Percentiles rank a stretch among this genome's conserved stretches.
Evolutionary conservation across 371 early-diverging fungal species (phyloP).

Genomic region (Saksenaea vasiformis): DNA sequence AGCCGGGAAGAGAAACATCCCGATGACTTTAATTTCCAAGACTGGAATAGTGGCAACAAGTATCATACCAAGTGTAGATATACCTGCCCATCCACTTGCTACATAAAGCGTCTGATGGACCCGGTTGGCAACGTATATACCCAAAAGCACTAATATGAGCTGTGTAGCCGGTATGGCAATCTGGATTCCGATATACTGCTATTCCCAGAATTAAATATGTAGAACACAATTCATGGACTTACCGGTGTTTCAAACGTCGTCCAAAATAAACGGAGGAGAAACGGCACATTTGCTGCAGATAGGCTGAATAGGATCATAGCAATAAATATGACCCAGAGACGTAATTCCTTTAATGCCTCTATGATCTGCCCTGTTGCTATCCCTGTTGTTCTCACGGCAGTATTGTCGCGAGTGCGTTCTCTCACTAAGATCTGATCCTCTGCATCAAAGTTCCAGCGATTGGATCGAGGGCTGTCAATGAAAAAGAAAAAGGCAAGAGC

Average conservation of each 20-base stretch:
- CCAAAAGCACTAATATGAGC: too few relatives aligned
- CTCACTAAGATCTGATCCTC: constrained; percentile 27
- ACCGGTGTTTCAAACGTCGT: not conserved
- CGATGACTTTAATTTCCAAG: constrained; percentile 12
- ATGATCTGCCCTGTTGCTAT: constrained; percentile 23
- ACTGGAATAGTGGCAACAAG: constrained; percentile 18
- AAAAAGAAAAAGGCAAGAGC: constrained; percentile 18
- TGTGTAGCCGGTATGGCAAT: too few relatives aligned
- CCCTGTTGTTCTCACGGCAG: constrained; percentile 16
- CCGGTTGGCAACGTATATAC: too few relatives aligned
- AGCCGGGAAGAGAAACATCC: constrained; percentile 15
- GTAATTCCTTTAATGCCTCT: constrained; percentile 24
- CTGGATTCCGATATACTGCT: too few relatives aligned
- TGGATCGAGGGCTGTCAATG: constrained; percentile 25
- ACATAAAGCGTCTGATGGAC: constrained; percentile 15
- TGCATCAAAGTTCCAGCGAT: constrained; percentile 11
- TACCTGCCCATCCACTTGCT: constrained; percentile 7
- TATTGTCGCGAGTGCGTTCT: constrained; percentile 25
- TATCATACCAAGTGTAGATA: constrained; percentile 19
- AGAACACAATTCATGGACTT: too few relatives aligned
- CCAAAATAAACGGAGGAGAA: constrained; percentile 1
- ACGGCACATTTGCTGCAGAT: constrained; percentile 22
- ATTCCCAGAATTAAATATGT: too few relatives aligned
- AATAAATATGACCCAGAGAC: constrained; percentile 26
- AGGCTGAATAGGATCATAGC: constrained; percentile 16